A percentile compares a stretch with the other conserved stretches of the same genome.
Conservation (phyloP, 768 basidiomycete genomes). For the Phallus indusiatus region DNA sequence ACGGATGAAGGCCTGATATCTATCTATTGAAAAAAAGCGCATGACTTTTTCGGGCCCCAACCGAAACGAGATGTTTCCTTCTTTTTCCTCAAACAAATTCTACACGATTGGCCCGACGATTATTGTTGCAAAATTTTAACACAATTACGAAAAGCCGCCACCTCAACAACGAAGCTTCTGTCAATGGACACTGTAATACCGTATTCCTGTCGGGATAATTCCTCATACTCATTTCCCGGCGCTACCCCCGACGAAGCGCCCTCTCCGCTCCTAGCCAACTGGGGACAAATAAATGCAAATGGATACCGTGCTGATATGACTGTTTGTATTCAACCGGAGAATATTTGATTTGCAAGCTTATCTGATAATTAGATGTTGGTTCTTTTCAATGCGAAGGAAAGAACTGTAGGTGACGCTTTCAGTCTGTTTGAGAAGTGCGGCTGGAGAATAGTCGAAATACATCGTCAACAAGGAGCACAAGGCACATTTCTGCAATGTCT, state of each 20-base stretch:
- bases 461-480: too few species aligned
- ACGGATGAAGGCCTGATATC: background rate
- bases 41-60: constrained; percentile 29
- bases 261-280: background rate
- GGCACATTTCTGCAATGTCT: too few species aligned
- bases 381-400: too few species aligned
- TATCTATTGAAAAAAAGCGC: constrained; percentile 16
- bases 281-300: background rate
- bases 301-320: background rate
- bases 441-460: too few species aligned
- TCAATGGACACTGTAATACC: constrained; percentile 33
- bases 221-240: background rate
- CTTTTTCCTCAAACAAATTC: constrained; percentile 26
- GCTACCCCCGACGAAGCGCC: background rate
- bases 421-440: too few species aligned
- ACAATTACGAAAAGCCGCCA: constrained; percentile 28
- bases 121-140: constrained; percentile 26
- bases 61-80: constrained; percentile 26
- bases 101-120: constrained; percentile 33
- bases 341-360: too few species aligned
- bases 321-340: background rate
- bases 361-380: too few species aligned
- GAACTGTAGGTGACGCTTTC: too few species aligned
- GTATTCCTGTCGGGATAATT: constrained; percentile 12
- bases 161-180: constrained; percentile 28